These are phyloP conservation scores for Verticillium tricorpus DNA, from an alignment of 2,329 filamentous ascomycete genomes.

Conservation along the genomic window DNA sequence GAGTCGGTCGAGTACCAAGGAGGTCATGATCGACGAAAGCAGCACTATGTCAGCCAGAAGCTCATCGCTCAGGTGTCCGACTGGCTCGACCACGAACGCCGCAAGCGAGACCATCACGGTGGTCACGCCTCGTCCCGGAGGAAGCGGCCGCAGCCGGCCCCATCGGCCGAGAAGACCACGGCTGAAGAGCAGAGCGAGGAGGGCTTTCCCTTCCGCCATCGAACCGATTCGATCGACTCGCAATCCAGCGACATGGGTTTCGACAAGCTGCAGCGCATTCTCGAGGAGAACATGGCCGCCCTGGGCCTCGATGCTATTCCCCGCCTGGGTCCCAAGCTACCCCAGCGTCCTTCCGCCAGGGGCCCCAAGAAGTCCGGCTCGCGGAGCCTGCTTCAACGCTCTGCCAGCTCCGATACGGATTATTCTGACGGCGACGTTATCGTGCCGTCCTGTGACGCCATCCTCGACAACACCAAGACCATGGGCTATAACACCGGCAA, in stretches of 20 bases:
- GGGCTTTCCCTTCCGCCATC: constrained; percentile 16
- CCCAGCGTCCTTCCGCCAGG: constrained; percentile 36
- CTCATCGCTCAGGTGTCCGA: constrained; percentile 71
- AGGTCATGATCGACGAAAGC: constrained; percentile 26
- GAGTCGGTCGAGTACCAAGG: constrained; percentile 17
- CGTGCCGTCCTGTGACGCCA: constrained; percentile 80
- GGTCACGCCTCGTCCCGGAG: constrained; percentile 32
- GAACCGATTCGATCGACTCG: constrained; percentile 56
- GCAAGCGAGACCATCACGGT: constrained; percentile 54
- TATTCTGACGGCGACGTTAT: constrained; percentile 73
- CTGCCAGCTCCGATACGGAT: constrained; percentile 78
- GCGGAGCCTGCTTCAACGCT: constrained; percentile 36
- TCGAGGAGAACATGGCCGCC: constrained; percentile 60
- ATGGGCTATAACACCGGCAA: constrained; percentile 62
- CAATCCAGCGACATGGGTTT: constrained; percentile 69
- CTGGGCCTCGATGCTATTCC: constrained; percentile 45
- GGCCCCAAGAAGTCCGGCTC: constrained; percentile 31
- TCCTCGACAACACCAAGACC: constrained; percentile 87
- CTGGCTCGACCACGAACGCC: constrained; percentile 79
- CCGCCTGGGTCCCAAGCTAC: constrained; percentile 34
- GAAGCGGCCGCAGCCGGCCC: constrained; percentile 24
- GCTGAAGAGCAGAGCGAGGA: not conserved
- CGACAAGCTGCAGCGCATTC: constrained; percentile 75
- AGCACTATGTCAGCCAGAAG: constrained; percentile 42
- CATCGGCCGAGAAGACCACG: constrained; percentile 1